phyloP scores from a whole-genome alignment of 192 early-diverging fungal genomes.

The Geosiphon pyriformis region DNA sequence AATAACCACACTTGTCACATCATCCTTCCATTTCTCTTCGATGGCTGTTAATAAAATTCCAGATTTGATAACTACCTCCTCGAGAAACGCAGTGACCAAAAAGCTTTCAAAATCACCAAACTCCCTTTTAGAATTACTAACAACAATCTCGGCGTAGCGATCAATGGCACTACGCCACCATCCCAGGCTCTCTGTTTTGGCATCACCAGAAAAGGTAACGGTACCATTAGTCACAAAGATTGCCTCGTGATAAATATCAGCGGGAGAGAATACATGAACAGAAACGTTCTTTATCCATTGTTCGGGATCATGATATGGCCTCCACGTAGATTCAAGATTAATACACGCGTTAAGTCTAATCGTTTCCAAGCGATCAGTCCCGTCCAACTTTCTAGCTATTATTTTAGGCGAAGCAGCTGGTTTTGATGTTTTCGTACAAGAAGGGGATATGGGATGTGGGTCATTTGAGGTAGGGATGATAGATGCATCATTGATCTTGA shows the following conservation, averaged over 20 bases:
- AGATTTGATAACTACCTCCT: conserved; percentile 10
- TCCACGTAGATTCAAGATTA: conserved; percentile 3
- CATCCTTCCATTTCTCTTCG: conserved; percentile 20
- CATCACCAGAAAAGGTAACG: conserved; percentile 7
- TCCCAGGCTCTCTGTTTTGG: neutral
- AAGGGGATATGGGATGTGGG: neutral
- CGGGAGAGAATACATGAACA: conserved; percentile 18
- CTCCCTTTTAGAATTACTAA: conserved; percentile 11
- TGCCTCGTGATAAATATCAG: conserved; percentile 8
- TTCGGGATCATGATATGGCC: neutral
- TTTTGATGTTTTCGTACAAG: neutral
- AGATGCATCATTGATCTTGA: conserved; percentile 7
- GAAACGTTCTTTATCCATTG: conserved; percentile 6
- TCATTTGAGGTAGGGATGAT: neutral
- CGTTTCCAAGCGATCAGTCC: conserved; percentile 12
- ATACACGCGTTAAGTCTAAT: conserved; percentile 5
- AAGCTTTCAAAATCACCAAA: conserved; percentile 15
- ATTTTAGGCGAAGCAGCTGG: neutral
- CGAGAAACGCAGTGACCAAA: conserved; percentile 11
- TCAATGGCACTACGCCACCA: conserved; percentile 1
- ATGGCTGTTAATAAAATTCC: conserved; percentile 23
- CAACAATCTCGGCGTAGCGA: neutral
- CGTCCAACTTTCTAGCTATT: conserved; percentile 18
- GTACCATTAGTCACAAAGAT: conserved; percentile 16
- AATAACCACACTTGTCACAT: conserved; percentile 10